phyloP scores from a whole-genome alignment of 495 filamentous ascomycete species.

The Emericellopsis terricola region DNA sequence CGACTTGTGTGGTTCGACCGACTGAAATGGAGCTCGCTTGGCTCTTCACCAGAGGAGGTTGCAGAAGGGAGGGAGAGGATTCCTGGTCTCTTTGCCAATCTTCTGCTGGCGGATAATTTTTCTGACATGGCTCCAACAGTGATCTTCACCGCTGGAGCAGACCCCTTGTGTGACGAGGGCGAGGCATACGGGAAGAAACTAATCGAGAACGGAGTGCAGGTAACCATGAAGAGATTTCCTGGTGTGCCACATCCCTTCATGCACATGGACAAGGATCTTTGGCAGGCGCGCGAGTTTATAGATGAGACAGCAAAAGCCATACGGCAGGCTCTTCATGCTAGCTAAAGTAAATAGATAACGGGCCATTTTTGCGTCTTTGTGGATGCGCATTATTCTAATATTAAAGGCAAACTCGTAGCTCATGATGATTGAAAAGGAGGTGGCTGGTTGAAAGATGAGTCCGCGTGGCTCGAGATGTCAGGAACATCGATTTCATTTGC shows the following conservation, averaged over 20 bases:
- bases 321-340: background rate
- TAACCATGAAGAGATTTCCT: constrained; percentile 25
- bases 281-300: background rate
- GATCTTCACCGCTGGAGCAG: constrained; percentile 28
- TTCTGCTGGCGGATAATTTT: constrained; percentile 24
- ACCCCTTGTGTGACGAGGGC: constrained; percentile 33
- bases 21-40: constrained; percentile 2
- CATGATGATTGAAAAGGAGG: no score
- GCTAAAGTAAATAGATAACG: no score
- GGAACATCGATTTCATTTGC: no score
- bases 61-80: no score
- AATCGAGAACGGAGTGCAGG: constrained; percentile 24
- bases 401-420: no score
- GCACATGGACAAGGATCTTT: constrained; percentile 13
- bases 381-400: no score
- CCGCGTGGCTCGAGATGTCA: no score
- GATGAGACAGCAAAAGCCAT: background rate
- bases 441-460: no score
- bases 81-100: constrained; percentile 12
- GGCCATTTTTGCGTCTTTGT: no score
- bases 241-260: constrained; percentile 32
- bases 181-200: constrained; percentile 30
- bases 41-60: constrained; percentile 7
- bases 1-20: constrained; percentile 1
- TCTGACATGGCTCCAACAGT: constrained; percentile 23